phyloP scores from a whole-genome alignment of 441 rosid species.

The Eugenia klotzschiana region DNA sequence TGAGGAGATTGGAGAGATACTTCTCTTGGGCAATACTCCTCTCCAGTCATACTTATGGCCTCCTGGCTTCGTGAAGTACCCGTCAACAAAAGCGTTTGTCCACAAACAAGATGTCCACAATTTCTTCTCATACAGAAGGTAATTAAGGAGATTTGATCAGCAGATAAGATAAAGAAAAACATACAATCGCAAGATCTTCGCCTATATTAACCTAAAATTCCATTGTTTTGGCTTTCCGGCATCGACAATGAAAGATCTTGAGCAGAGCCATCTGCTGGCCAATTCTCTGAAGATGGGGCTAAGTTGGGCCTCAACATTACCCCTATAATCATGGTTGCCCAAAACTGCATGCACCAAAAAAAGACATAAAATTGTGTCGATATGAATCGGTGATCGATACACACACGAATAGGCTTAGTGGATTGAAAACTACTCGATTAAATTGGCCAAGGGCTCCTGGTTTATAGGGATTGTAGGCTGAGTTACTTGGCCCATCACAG shows the following conservation, averaged over 20 bases:
- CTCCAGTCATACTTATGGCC: conserved; percentile 34
- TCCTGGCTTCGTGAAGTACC: conserved; percentile 15
- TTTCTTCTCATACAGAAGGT: conserved; percentile 5
- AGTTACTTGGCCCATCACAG: not conserved
- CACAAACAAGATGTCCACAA: conserved; percentile 33
- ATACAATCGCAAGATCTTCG: not conserved
- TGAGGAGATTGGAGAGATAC: conserved; percentile 4
- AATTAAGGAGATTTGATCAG: not conserved
- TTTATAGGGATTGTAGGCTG: not conserved
- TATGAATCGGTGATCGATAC: not conserved
- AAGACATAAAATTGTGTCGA: not conserved
- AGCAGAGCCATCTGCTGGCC: no score
- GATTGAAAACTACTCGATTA: not conserved
- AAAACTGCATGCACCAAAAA: conserved; percentile 23
- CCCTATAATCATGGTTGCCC: conserved; percentile 74
- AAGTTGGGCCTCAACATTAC: not conserved
- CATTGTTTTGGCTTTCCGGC: no score
- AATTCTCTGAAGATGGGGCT: no score
- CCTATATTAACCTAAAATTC: not conserved
- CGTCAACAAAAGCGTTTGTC: conserved; percentile 38
- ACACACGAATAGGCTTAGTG: not conserved
- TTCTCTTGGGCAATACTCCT: conserved; percentile 5
- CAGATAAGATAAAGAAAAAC: conserved; percentile 5
- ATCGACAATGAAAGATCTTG: no score
- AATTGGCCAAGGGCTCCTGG: not conserved